Conservation (phyloP, 2,329 filamentous ascomycete genomes). For the Chaetomiaceae sp. region DNA sequence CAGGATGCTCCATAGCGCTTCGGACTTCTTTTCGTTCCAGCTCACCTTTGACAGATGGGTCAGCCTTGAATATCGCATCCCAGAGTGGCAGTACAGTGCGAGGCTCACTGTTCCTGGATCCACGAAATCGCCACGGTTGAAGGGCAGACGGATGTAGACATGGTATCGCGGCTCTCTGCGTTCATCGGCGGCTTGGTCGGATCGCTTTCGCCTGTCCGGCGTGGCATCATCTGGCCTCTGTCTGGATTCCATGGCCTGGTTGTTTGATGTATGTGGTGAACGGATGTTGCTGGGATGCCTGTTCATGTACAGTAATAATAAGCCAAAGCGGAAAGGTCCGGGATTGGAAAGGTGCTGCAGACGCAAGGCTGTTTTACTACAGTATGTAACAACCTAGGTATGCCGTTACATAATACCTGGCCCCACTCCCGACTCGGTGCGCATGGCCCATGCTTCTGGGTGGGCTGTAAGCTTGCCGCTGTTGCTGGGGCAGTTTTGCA, state of each 20-base stretch:
- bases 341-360: not conserved
- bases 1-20: constrained; percentile 83
- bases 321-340: not conserved
- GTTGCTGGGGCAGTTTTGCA: constrained; percentile 17
- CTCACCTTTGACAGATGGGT: constrained; percentile 56
- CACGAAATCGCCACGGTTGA: constrained; percentile 78
- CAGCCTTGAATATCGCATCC: constrained; percentile 22
- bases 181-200: constrained; percentile 7
- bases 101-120: constrained; percentile 75
- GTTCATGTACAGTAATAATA: no score
- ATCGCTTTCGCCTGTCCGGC: constrained; percentile 12
- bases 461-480: not conserved
- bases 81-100: constrained; percentile 18
- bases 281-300: not conserved
- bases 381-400: no score
- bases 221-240: not conserved
- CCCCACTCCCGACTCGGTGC: not conserved
- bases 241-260: constrained; percentile 7
- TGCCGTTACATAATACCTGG: no score
- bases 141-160: constrained; percentile 85
- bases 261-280: not conserved
- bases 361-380: no score
- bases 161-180: constrained; percentile 56
- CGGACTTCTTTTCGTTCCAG: constrained; percentile 85
- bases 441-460: not conserved